These are phyloP conservation scores for Venustampulla echinocandica DNA, from an alignment of 495 filamentous ascomycete species.

Conservation along the genomic window DNA sequence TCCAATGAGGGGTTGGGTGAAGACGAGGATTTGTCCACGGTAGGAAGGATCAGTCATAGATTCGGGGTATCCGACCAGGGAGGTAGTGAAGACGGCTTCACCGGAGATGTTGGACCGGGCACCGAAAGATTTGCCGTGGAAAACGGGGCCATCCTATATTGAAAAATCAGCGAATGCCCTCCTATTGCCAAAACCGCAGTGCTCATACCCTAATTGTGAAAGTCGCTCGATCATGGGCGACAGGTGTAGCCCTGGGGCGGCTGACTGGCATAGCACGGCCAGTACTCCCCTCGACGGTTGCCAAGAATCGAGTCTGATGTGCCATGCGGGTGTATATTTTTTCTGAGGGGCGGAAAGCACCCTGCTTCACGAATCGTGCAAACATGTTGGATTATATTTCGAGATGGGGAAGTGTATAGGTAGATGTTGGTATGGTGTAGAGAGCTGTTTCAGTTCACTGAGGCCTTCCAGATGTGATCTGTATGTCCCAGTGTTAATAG, in stretches of 20 bases:
- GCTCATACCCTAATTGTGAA: slow-evolving; percentile 77
- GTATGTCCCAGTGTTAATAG: slow-evolving; percentile 7
- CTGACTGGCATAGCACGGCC: slow-evolving; percentile 44
- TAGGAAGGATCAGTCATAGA: slow-evolving; percentile 98
- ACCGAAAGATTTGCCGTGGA: slow-evolving; percentile 87
- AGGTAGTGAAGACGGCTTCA: slow-evolving; percentile 92
- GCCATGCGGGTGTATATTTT: slow-evolving; percentile 22
- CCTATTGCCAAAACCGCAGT: background rate
- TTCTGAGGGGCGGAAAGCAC: slow-evolving; percentile 40
- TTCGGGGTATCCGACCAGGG: slow-evolving; percentile 90
- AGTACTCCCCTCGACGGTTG: slow-evolving; percentile 61
- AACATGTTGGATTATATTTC: slow-evolving; percentile 51
- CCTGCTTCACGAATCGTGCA: slow-evolving; percentile 52
- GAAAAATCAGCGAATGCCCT: slow-evolving; percentile 13
- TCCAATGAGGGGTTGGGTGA: slow-evolving; percentile 97
- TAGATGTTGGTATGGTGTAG: slow-evolving; percentile 17
- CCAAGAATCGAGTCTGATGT: slow-evolving; percentile 52
- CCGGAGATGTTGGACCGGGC: slow-evolving; percentile 86
- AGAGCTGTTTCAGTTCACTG: slow-evolving; percentile 54
- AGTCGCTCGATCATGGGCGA: slow-evolving; percentile 69
- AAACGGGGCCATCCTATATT: slow-evolving; percentile 72
- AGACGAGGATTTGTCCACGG: slow-evolving; percentile 95
- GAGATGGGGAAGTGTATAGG: slow-evolving; percentile 26
- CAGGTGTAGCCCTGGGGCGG: slow-evolving; percentile 41
- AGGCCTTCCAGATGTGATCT: slow-evolving; percentile 99